Percentiles rank a stretch among this genome's conserved stretches.
Conservation (phyloP, 2,329 filamentous ascomycete genomes). For the Helminthosporium solani region DNA sequence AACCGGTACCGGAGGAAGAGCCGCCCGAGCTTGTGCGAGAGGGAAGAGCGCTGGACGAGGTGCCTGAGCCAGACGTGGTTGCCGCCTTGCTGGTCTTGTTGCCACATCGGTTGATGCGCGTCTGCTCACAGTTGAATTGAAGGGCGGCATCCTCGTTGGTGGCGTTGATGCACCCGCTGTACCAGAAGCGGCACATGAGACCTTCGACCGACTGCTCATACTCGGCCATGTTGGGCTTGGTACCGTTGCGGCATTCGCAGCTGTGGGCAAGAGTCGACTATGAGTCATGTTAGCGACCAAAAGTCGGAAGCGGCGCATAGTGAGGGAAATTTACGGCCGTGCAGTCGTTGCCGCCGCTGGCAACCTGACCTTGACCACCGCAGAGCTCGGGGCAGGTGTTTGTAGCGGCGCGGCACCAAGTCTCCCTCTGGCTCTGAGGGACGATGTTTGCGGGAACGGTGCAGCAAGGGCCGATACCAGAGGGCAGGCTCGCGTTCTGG, state of each 20-base stretch:
- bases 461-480: slow-evolving; percentile 38
- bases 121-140: slow-evolving; percentile 49
- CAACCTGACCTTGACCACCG: slow-evolving; percentile 45
- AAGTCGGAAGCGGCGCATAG: background rate
- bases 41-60: slow-evolving; percentile 30
- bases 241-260: slow-evolving; percentile 60
- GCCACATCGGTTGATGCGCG: slow-evolving; percentile 52
- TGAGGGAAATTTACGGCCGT: slow-evolving; percentile 53
- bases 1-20: slow-evolving; percentile 27
- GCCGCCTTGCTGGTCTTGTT: slow-evolving; percentile 42
- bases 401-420: slow-evolving; percentile 61
- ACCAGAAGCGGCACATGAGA: slow-evolving; percentile 60
- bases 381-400: slow-evolving; percentile 64
- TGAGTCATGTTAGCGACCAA: slow-evolving; percentile 22
- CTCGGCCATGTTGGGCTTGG: slow-evolving; percentile 54
- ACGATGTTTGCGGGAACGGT: slow-evolving; percentile 48
- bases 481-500: slow-evolving; percentile 39
- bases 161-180: slow-evolving; percentile 42
- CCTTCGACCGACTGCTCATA: slow-evolving; percentile 62
- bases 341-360: slow-evolving; percentile 55
- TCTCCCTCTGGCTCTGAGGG: slow-evolving; percentile 34
- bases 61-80: slow-evolving; percentile 18
- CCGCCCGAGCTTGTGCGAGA: slow-evolving; percentile 2
- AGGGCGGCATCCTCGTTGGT: slow-evolving; percentile 42
- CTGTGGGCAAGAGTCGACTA: slow-evolving; percentile 55